Evolutionary conservation across 2,329 filamentous ascomycete species (phyloP).

Genomic region (Verticillium isaacii): DNA sequence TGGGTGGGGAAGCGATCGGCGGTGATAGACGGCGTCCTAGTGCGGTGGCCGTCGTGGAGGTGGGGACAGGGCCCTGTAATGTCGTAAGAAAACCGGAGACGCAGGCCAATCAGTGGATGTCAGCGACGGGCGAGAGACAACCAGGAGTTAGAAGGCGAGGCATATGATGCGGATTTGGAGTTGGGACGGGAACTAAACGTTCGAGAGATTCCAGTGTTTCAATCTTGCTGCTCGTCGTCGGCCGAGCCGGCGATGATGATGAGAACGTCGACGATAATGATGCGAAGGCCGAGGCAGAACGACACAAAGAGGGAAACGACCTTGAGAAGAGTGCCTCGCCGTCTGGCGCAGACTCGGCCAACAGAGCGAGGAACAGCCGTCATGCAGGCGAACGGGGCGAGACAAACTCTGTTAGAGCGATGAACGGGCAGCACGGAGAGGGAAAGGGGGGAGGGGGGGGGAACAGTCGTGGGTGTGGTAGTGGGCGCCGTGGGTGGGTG

Average conservation of each 20-base stretch:
- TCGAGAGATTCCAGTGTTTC: neutral
- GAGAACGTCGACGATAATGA: too few relatives aligned
- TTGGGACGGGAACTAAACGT: neutral
- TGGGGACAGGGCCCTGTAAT: neutral
- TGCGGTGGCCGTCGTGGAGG: neutral
- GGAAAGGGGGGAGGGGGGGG: neutral
- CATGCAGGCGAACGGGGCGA: too few relatives aligned
- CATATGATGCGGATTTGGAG: neutral
- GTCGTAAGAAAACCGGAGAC: neutral
- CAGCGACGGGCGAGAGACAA: neutral
- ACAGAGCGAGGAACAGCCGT: too few relatives aligned
- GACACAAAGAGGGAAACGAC: too few relatives aligned
- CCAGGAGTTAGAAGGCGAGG: neutral
- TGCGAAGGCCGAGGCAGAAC: too few relatives aligned
- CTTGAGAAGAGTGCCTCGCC: too few relatives aligned
- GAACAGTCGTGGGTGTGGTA: neutral
- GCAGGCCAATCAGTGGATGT: neutral
- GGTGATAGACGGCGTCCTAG: conserved; percentile 12
- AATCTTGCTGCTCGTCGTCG: neutral
- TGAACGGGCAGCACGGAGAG: neutral
- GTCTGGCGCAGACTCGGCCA: too few relatives aligned
- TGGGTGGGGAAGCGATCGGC: conserved; percentile 7
- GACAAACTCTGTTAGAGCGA: neutral
- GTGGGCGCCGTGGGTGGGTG: neutral
- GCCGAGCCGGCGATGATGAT: too few relatives aligned